A percentile compares a stretch with the other conserved stretches of the same genome.
Evolutionary conservation across 306 rosid species (phyloP).

Genomic region (Lathyrus oleraceus): DNA sequence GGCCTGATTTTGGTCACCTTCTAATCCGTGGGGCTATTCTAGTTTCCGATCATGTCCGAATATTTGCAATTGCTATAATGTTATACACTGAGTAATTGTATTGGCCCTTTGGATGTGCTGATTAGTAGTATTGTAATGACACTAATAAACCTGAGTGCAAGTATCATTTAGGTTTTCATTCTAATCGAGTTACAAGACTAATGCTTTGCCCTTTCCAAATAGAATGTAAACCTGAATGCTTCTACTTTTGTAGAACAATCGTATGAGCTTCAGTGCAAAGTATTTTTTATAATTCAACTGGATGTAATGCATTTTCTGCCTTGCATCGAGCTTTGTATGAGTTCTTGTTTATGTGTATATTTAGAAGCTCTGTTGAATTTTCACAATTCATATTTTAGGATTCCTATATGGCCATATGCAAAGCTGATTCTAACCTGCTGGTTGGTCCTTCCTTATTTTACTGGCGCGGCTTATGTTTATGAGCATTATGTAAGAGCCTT

Average conservation of each 20-base stretch:
- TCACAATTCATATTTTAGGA: conserved; percentile 53
- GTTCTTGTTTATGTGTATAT: neutral
- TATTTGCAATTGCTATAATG: conserved; percentile 15
- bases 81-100: neutral
- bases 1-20: conserved; percentile 15
- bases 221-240: too few relatives aligned
- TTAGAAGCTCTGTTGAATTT: conserved; percentile 25
- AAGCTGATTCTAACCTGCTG: conserved; percentile 80
- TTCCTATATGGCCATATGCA: conserved; percentile 94
- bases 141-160: conserved; percentile 9
- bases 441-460: conserved; percentile 93
- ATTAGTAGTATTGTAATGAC: conserved; percentile 24
- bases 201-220: conserved; percentile 6
- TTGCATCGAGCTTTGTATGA: conserved; percentile 18
- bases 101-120: conserved; percentile 1
- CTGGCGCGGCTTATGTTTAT: conserved; percentile 91
- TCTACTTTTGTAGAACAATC: neutral
- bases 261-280: neutral
- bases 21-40: conserved; percentile 7
- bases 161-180: conserved; percentile 14
- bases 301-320: conserved; percentile 1
- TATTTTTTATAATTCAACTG: conserved; percentile 18
- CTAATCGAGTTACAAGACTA: conserved; percentile 1
- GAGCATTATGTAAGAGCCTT: conserved; percentile 86
- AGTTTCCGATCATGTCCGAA: neutral